A percentile compares a stretch with the other conserved stretches of the same genome.
These are phyloP conservation scores for Boletus patriciae DNA, from an alignment of 768 basidiomycete species.

Conservation along the genomic window DNA sequence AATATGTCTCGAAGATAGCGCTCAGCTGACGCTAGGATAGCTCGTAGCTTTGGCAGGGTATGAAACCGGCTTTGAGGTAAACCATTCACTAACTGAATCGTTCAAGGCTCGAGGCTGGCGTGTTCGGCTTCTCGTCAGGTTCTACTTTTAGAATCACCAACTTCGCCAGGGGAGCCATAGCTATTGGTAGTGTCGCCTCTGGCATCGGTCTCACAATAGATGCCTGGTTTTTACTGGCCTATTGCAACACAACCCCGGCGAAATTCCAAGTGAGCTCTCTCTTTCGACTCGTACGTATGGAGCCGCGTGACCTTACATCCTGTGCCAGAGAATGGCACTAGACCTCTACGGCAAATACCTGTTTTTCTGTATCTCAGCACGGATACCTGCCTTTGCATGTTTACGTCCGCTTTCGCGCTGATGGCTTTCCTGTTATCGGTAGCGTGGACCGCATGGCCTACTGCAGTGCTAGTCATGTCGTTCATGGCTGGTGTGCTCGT, in stretches of 20 bases:
- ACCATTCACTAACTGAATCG: neutral
- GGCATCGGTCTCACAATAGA: constrained; percentile 65
- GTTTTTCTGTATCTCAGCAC: constrained; percentile 68
- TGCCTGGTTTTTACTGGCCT: constrained; percentile 65
- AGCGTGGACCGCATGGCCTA: constrained; percentile 64
- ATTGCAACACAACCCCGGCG: constrained; percentile 50
- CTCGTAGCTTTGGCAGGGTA: constrained; percentile 62
- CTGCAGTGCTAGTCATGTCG: constrained; percentile 58
- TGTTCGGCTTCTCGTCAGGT: constrained; percentile 61
- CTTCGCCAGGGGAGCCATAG: constrained; percentile 51
- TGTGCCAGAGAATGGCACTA: constrained; percentile 32
- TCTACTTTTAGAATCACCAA: constrained; percentile 50
- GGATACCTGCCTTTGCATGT: constrained; percentile 65
- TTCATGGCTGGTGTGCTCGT: constrained; percentile 58
- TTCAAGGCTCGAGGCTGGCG: constrained; percentile 47
- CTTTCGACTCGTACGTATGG: neutral
- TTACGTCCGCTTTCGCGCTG: constrained; percentile 54
- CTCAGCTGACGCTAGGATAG: constrained; percentile 30
- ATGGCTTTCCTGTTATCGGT: constrained; percentile 61
- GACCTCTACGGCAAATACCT: constrained; percentile 63
- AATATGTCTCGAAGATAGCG: neutral
- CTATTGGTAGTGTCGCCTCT: constrained; percentile 56
- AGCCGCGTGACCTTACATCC: neutral
- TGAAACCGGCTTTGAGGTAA: constrained; percentile 12
- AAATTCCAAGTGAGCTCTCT: constrained; percentile 53